These are phyloP conservation scores for Kwoniella sp. DNA, from an alignment of 768 basidiomycete genomes.

Conservation along the genomic window DNA sequence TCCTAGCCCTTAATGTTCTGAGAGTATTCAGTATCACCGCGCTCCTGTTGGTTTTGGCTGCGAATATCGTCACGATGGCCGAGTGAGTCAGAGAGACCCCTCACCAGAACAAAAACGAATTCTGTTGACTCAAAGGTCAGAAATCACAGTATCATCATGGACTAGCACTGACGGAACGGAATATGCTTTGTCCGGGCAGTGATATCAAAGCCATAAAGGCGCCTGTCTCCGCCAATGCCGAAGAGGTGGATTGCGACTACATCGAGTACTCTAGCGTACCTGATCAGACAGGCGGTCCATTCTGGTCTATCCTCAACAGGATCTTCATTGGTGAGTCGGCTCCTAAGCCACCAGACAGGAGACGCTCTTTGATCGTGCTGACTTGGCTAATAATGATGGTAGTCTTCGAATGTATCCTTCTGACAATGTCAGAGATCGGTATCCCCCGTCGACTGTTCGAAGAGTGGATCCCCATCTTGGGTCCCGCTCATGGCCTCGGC, in stretches of 20 bases:
- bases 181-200: conserved; percentile 20
- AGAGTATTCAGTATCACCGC: conserved; percentile 77
- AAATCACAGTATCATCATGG: neutral
- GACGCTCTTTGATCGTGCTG: too few relatives aligned
- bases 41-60: conserved; percentile 73
- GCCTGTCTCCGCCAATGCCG: neutral
- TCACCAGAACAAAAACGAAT: too few relatives aligned
- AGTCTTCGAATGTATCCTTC: conserved; percentile 75
- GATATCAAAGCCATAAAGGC: conserved; percentile 53
- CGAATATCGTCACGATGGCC: conserved; percentile 60
- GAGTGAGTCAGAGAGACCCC: conserved; percentile 32
- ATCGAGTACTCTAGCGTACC: conserved; percentile 74
- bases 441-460: conserved; percentile 72
- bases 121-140: too few relatives aligned
- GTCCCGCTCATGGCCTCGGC: conserved; percentile 79
- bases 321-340: conserved; percentile 68
- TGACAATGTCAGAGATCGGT: conserved; percentile 79
- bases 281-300: conserved; percentile 83
- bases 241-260: conserved; percentile 67
- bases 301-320: conserved; percentile 87
- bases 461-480: conserved; percentile 82
- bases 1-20: conserved; percentile 69
- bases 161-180: conserved; percentile 4
- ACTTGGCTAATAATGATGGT: neutral
- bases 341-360: too few relatives aligned